Conservation (phyloP, 345 rosid genomes). For the Stellera chamaejasme region DNA sequence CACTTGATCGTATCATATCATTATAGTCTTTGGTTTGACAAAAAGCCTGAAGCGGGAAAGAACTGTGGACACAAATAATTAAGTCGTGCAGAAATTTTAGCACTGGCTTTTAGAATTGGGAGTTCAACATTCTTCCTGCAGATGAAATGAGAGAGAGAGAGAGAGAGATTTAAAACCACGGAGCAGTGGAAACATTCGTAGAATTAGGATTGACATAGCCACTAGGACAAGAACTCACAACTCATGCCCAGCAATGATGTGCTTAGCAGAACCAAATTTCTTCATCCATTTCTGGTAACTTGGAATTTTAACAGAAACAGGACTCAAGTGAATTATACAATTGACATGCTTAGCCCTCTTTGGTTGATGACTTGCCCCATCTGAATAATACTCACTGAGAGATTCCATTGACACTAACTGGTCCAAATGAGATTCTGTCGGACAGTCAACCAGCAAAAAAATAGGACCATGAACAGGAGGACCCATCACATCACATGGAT, state of each 20-base stretch:
- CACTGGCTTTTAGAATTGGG: no score
- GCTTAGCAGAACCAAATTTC: slow-evolving; percentile 59
- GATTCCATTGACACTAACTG: slow-evolving; percentile 41
- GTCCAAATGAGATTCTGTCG: slow-evolving; percentile 53
- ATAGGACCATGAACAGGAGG: slow-evolving; percentile 90
- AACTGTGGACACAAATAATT: no score
- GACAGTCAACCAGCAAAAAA: slow-evolving; percentile 87
- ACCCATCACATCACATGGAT: slow-evolving; percentile 96
- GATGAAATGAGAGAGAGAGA: no score
- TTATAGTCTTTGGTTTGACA: no score
- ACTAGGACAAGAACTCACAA: slow-evolving; percentile 32
- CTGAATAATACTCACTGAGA: slow-evolving; percentile 45
- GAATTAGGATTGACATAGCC: no score
- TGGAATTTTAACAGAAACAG: slow-evolving; percentile 48
- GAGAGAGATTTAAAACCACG: no score
- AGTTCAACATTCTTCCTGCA: no score
- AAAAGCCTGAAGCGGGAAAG: no score
- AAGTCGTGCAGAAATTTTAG: no score
- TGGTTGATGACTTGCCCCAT: slow-evolving; percentile 13
- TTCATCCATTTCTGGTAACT: slow-evolving; percentile 75
- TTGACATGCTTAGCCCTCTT: slow-evolving; percentile 42
- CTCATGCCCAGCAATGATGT: no score
- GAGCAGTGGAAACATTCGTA: no score
- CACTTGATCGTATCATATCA: no score
- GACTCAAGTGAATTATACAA: slow-evolving; percentile 83